A percentile compares a stretch with the other conserved stretches of the same genome.
Conservation (phyloP, 169 alveolate species). For the Eimeria zaria region DNA sequence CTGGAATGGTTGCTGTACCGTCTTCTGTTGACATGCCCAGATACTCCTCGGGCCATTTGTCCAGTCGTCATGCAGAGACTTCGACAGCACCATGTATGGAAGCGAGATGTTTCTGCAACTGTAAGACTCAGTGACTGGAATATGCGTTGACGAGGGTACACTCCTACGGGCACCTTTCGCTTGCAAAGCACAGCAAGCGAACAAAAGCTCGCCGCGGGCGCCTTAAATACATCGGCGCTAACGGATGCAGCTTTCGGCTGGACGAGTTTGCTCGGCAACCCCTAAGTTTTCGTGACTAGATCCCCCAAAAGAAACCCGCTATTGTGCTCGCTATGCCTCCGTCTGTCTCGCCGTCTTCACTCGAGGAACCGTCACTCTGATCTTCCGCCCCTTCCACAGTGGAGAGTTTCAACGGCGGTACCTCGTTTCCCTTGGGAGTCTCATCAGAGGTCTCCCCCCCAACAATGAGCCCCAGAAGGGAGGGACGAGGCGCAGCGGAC, state of each 20-base stretch:
- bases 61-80: background rate
- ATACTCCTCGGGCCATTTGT: background rate
- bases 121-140: background rate
- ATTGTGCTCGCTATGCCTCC: constrained; percentile 70
- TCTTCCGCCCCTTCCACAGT: constrained; percentile 63
- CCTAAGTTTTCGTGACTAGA: background rate
- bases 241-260: background rate
- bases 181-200: background rate
- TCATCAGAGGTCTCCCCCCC: constrained; percentile 18
- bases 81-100: background rate
- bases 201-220: background rate
- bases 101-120: background rate
- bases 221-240: background rate
- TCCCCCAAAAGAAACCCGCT: constrained; percentile 66
- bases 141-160: background rate
- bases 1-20: background rate
- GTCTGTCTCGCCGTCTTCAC: constrained; percentile 55
- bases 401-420: constrained; percentile 54
- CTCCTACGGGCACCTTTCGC: background rate
- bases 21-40: background rate
- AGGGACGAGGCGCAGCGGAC: constrained; percentile 46
- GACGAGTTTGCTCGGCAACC: background rate
- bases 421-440: constrained; percentile 19
- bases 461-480: constrained; percentile 48
- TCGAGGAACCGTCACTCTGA: constrained; percentile 51